Percentiles rank a stretch among this genome's conserved stretches.
Evolutionary conservation across 352 stramenopile genomes (phyloP).

Genomic region (Peronospora farinosa): DNA sequence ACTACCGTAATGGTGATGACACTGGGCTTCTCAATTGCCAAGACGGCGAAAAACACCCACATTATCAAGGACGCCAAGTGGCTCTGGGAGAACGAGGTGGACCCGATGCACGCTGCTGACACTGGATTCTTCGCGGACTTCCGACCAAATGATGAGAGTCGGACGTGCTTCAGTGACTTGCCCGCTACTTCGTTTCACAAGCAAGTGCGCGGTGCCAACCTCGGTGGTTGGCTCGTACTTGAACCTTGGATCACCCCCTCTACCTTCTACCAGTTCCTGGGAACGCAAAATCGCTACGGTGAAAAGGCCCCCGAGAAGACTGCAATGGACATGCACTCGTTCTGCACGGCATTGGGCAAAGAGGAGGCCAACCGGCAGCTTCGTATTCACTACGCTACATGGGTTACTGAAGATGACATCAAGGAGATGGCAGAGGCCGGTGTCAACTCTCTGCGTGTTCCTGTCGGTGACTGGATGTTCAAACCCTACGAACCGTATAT

Average conservation of each 20-base stretch:
- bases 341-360: constrained; percentile 76
- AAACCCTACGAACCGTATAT: constrained; percentile 88
- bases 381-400: constrained; percentile 88
- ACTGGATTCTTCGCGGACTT: constrained; percentile 43
- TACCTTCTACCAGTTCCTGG: constrained; percentile 22
- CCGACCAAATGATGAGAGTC: constrained; percentile 40
- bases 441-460: constrained; percentile 10
- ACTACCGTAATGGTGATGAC: not conserved
- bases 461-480: constrained; percentile 92
- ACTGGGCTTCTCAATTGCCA: not conserved
- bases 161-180: constrained; percentile 55
- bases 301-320: constrained; percentile 71
- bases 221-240: constrained; percentile 61
- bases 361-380: constrained; percentile 90
- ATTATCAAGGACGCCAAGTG: constrained; percentile 46
- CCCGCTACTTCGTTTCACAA: constrained; percentile 61
- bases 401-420: constrained; percentile 91
- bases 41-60: not conserved
- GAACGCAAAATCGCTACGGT: constrained; percentile 44
- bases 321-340: constrained; percentile 88
- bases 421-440: constrained; percentile 44
- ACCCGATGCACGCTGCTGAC: constrained; percentile 11
- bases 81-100: constrained; percentile 60
- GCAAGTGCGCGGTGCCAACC: constrained; percentile 32
- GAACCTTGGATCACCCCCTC: constrained; percentile 19